These are phyloP conservation scores for Sugiyamaella americana DNA, from an alignment of 805 yeast genomes.

Conservation along the genomic window DNA sequence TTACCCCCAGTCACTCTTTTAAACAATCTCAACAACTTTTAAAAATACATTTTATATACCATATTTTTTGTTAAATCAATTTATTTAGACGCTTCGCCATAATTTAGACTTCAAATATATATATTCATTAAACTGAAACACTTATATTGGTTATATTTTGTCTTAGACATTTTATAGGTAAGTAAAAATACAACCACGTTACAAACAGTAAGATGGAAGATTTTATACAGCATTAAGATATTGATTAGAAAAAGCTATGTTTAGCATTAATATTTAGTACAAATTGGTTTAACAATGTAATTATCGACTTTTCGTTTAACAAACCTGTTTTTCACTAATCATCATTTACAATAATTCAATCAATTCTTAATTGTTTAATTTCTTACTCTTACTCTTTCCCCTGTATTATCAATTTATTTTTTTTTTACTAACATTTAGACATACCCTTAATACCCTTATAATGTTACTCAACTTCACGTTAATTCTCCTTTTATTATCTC, in stretches of 20 bases:
- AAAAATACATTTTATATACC: neutral
- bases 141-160: neutral
- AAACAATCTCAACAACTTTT: neutral
- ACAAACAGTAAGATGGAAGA: too few relatives aligned
- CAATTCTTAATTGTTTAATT: neutral
- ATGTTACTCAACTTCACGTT: neutral
- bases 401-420: too few relatives aligned
- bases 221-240: neutral
- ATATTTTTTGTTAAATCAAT: neutral
- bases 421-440: neutral
- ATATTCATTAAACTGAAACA: neutral
- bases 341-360: neutral
- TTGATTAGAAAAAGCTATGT: neutral
- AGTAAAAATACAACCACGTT: too few relatives aligned
- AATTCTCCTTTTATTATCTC: neutral
- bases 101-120: neutral
- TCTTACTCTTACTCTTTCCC: neutral
- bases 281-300: neutral
- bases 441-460: neutral
- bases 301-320: neutral
- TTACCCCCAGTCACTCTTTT: neutral
- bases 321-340: neutral
- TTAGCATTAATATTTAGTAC: neutral
- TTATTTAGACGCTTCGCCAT: too few relatives aligned
- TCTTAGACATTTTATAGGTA: neutral